Base-by-base conservation (phyloP, 164 flowering plant genomes). In the Macadamia tetraphylla region DNA sequence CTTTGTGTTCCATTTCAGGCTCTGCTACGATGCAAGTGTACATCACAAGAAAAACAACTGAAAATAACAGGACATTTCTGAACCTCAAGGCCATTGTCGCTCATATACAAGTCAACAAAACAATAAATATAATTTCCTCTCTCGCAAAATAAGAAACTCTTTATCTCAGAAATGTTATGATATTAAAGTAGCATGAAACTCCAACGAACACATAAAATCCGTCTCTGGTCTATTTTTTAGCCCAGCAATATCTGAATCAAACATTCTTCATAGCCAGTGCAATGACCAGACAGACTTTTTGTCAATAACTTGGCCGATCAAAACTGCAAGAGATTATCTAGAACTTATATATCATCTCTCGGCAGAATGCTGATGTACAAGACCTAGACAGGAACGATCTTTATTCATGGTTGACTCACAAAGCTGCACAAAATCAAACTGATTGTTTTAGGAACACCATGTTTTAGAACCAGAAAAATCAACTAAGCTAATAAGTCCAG, bases 11-110 rank as follows among this genome's bases (percentile, higher is more conserved):
- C 51, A 48, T 70, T 49, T 74, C 74, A 40, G 76, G 31, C 18
- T 86, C 80, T 8, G 86, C 85, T 61, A 56, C 35, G 15, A 73
- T 77, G 75, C 40, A 72, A 67, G 69, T 68, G 69, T 63, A 63
- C 14, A 83, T 46, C 53, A 75, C 59, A 3, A 77, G 6, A 29
- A 71, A 23, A 63, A 80, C 61, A 23, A 85, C 57, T 5, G 69
- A 70, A 63, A 84, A 57, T 30, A 84, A 46, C 59, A 79, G 59
- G 53, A 81, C 59, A 29, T 14, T 66, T 42, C 67, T 76, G 29
- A 84, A 66, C 60, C 66, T 69, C 10, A 60, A 57, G 52, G 40
- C 72, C 91, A 87, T 84, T 58, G 62, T 69, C 56, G 66, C n/a
- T 63, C 60, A 62, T 17, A 63, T 42, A 53, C 6, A 17, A 4